Percentiles rank a stretch among this genome's conserved stretches.
These are phyloP conservation scores for Meyerozyma athensensis DNA, from an alignment of 1,139 yeast genomes.

Conservation along the genomic window DNA sequence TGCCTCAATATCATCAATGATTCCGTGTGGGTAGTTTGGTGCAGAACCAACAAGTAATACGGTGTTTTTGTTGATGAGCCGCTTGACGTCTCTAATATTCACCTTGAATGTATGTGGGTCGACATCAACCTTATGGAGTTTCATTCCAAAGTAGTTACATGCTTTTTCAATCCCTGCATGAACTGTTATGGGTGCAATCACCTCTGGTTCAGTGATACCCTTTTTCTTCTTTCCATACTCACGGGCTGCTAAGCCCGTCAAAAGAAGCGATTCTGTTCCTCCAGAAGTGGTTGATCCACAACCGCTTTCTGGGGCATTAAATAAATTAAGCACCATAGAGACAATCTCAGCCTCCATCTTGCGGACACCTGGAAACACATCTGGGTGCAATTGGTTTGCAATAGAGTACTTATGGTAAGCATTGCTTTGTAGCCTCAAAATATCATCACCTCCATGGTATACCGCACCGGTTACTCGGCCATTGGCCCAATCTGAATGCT, in stretches of 20 bases:
- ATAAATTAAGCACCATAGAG: constrained; percentile 77
- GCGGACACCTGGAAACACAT: constrained; percentile 92
- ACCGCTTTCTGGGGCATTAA: constrained; percentile 61
- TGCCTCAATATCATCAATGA: constrained; percentile 79
- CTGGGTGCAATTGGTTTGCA: constrained; percentile 94
- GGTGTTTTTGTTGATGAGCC: constrained; percentile 71
- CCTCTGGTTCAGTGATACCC: constrained; percentile 74
- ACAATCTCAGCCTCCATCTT: constrained; percentile 97
- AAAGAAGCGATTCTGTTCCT: constrained; percentile 88
- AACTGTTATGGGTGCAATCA: constrained; percentile 81
- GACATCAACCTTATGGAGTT: constrained; percentile 72
- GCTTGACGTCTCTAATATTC: constrained; percentile 55
- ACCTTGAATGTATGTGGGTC: constrained; percentile 69
- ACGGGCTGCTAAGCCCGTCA: constrained; percentile 84
- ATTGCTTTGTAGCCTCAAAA: constrained; percentile 65
- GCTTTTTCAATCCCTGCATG: constrained; percentile 98
- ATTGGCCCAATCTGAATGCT: constrained; percentile 73
- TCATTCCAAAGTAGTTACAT: constrained; percentile 84
- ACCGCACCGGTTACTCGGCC: constrained; percentile 95
- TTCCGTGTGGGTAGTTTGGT: constrained; percentile 96
- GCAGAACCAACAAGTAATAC: constrained; percentile 87
- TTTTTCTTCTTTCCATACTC: constrained; percentile 53
- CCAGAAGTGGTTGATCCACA: constrained; percentile 95
- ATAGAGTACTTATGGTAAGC: constrained; percentile 77
- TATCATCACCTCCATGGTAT: constrained; percentile 84